Percentiles rank a stretch among this genome's conserved stretches.
Conservation (phyloP, 257 asterid species). For the Solanum appendiculatum region DNA sequence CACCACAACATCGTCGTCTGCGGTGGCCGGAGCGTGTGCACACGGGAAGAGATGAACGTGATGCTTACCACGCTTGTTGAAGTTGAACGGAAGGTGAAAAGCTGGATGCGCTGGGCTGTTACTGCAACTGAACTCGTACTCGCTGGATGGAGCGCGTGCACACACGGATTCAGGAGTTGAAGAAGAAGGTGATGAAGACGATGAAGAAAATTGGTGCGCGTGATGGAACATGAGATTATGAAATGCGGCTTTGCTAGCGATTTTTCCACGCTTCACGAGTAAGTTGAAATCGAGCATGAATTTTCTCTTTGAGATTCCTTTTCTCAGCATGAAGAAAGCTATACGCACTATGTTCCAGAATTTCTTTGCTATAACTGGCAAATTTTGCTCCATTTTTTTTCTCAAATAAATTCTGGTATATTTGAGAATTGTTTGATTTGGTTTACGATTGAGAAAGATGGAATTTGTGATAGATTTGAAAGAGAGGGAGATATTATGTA, state of each 20-base stretch:
- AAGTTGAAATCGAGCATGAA: constrained; percentile 46
- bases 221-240: constrained; percentile 73
- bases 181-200: constrained; percentile 16
- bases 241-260: constrained; percentile 67
- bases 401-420: not conserved
- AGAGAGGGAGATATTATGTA: not conserved
- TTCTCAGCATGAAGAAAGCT: constrained; percentile 51
- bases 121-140: constrained; percentile 83
- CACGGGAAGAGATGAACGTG: constrained; percentile 1
- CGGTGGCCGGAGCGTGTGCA: constrained; percentile 14
- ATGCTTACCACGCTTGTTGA: constrained; percentile 35
- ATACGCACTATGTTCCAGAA: constrained; percentile 55
- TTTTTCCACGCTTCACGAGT: constrained; percentile 69
- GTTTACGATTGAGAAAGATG: not conserved
- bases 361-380: constrained; percentile 62
- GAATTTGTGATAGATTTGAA: not conserved
- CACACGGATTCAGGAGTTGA: constrained; percentile 10
- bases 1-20: constrained; percentile 16
- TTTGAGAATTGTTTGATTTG: not conserved
- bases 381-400: constrained; percentile 56
- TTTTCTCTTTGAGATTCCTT: constrained; percentile 64
- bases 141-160: constrained; percentile 13
- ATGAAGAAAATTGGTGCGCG: constrained; percentile 6
- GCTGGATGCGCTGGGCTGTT: constrained; percentile 44
- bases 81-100: constrained; percentile 32